These are phyloP conservation scores for Fusarium ambrosium DNA, from an alignment of 2,329 filamentous ascomycete genomes.

Conservation along the genomic window DNA sequence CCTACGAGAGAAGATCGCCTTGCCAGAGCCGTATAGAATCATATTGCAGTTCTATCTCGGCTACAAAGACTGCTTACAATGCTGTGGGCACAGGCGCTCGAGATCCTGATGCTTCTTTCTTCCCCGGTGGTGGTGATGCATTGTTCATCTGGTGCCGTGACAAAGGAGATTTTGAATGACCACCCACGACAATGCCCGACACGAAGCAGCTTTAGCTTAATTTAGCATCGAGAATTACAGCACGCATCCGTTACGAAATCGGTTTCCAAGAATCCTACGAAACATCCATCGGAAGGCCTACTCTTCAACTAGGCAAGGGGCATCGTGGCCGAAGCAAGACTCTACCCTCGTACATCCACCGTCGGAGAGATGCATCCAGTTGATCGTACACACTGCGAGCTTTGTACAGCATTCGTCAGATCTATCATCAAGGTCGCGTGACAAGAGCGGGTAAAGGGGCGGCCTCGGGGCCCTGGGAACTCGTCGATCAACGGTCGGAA, in stretches of 20 bases:
- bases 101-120: neutral
- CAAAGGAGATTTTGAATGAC: neutral
- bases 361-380: too few species aligned
- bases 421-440: neutral
- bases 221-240: accelerated
- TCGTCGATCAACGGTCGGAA: neutral
- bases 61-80: neutral
- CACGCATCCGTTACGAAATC: neutral
- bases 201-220: neutral
- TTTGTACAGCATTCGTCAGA: neutral
- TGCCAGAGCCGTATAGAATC: neutral
- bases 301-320: neutral
- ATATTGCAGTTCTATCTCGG: accelerated
- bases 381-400: too few species aligned
- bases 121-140: neutral
- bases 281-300: neutral
- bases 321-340: neutral
- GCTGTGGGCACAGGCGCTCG: neutral
- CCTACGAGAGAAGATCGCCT: neutral
- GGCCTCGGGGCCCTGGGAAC: neutral
- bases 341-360: neutral
- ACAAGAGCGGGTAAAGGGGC: neutral
- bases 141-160: neutral
- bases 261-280: neutral
- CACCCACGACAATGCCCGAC: neutral